Evolutionary conservation across 2,329 filamentous ascomycete species (phyloP).

Genomic region (Ceratocystis eucalypticola): DNA sequence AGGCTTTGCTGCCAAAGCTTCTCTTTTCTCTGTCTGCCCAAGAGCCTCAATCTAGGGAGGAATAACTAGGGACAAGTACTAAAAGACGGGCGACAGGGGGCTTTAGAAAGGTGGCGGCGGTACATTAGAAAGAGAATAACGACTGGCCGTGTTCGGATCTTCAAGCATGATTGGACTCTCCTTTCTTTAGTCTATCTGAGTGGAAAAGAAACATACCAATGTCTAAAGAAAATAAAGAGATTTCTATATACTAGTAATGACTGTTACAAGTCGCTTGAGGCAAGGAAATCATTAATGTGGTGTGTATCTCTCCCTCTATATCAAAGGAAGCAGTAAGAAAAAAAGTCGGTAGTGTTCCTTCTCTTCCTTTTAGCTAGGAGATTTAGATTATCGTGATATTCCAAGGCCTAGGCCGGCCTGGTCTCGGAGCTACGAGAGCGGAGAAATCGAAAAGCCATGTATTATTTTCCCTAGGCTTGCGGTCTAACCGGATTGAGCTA

Average conservation of each 20-base stretch:
- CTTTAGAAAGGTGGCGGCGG: neutral
- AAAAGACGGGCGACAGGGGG: neutral
- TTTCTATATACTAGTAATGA: neutral
- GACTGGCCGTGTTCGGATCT: neutral
- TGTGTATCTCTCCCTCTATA: neutral
- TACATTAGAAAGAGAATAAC: neutral
- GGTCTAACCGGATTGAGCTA: neutral
- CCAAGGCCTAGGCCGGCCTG: neutral
- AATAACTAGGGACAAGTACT: neutral
- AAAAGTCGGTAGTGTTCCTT: neutral
- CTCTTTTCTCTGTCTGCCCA: neutral
- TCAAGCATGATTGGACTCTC: neutral
- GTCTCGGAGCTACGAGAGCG: neutral
- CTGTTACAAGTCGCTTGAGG: neutral
- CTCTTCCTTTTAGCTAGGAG: neutral
- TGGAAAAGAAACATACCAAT: neutral
- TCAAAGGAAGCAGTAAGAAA: neutral
- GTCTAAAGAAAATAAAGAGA: neutral
- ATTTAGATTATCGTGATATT: neutral
- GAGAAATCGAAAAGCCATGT: neutral
- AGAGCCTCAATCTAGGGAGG: slow-evolving; percentile 1
- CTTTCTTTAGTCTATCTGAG: neutral
- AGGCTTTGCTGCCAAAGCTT: neutral
- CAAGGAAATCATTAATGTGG: neutral
- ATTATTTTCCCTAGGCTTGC: neutral